A percentile compares a stretch with the other conserved stretches of the same genome.
Evolutionary conservation across 192 early-diverging fungal genomes (phyloP).

Genomic region (Entomortierella parvispora): DNA sequence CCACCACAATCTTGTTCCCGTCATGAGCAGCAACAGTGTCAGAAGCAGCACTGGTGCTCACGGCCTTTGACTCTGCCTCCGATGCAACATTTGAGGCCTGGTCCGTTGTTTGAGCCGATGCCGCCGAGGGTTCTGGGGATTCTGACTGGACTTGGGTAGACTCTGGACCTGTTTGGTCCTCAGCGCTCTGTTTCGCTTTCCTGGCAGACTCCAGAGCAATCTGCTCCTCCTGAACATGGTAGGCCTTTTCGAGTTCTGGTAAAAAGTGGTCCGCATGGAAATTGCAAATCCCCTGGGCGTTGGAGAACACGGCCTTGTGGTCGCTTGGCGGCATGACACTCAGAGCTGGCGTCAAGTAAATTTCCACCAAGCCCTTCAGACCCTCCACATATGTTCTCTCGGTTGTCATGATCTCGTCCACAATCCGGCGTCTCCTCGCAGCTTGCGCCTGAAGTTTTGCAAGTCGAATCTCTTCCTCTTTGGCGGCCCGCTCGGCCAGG

Average conservation of each 20-base stretch:
- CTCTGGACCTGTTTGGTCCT: too few relatives aligned
- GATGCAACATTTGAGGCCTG: background rate
- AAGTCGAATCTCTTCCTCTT: conserved; percentile 51
- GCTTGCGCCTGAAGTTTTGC: conserved; percentile 49
- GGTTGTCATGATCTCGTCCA: conserved; percentile 84
- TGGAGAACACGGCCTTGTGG: conserved; percentile 75
- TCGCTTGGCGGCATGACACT: conserved; percentile 65
- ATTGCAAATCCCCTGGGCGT: conserved; percentile 75
- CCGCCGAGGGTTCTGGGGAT: too few relatives aligned
- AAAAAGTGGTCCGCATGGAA: conserved; percentile 84
- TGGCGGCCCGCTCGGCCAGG: conserved; percentile 15
- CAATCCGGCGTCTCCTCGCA: conserved; percentile 64
- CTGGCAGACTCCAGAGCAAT: too few relatives aligned
- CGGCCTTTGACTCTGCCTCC: background rate
- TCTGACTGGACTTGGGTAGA: too few relatives aligned
- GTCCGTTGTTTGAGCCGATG: too few relatives aligned
- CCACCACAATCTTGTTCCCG: conserved; percentile 1
- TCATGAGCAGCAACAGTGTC: background rate
- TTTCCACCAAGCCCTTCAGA: conserved; percentile 74
- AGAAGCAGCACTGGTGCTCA: background rate
- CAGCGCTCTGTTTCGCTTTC: too few relatives aligned
- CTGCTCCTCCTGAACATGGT: background rate
- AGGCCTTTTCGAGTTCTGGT: conserved; percentile 63
- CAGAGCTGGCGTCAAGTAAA: conserved; percentile 49
- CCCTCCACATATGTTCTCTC: conserved; percentile 90